Conservation (phyloP, 371 early-diverging fungal species). For the Apophysomyces variabilis region DNA sequence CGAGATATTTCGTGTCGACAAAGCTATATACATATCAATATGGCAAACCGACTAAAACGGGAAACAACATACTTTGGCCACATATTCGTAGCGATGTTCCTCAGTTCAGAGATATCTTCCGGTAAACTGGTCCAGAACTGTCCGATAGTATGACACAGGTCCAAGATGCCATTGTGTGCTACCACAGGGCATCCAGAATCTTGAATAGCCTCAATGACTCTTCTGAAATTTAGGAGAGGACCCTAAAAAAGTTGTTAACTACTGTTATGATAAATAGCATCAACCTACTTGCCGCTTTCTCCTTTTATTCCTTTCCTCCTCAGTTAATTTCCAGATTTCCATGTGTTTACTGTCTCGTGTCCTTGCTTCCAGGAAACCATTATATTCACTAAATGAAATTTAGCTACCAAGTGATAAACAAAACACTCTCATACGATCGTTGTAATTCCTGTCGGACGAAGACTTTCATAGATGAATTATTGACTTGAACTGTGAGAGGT, state of each 20-base stretch:
- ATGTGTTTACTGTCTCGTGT: conserved; percentile 40
- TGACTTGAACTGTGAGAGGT: conserved; percentile 45
- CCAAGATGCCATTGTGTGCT: conserved; percentile 84
- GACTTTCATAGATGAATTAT: conserved; percentile 52
- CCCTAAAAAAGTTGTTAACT: conserved; percentile 19
- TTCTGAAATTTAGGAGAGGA: conserved; percentile 70
- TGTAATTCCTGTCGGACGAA: conserved; percentile 68
- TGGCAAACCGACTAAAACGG: neutral
- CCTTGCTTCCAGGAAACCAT: conserved; percentile 39
- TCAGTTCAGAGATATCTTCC: conserved; percentile 60
- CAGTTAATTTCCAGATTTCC: conserved; percentile 39
- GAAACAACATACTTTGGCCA: conserved; percentile 53
- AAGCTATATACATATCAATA: conserved; percentile 47
- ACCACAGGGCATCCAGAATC: conserved; percentile 74
- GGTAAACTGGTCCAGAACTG: conserved; percentile 80
- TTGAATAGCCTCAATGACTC: conserved; percentile 76
- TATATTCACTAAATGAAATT: conserved; percentile 27
- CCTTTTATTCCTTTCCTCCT: conserved; percentile 33
- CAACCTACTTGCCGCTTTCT: conserved; percentile 9
- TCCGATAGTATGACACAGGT: conserved; percentile 76
- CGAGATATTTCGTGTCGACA: conserved; percentile 67
- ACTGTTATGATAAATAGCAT: neutral
- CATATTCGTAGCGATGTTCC: conserved; percentile 44
- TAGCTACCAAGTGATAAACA: neutral
- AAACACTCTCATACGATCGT: conserved; percentile 35